Base-by-base conservation (phyloP, 129 eudicot genomes). In the Silybum marianum region DNA sequence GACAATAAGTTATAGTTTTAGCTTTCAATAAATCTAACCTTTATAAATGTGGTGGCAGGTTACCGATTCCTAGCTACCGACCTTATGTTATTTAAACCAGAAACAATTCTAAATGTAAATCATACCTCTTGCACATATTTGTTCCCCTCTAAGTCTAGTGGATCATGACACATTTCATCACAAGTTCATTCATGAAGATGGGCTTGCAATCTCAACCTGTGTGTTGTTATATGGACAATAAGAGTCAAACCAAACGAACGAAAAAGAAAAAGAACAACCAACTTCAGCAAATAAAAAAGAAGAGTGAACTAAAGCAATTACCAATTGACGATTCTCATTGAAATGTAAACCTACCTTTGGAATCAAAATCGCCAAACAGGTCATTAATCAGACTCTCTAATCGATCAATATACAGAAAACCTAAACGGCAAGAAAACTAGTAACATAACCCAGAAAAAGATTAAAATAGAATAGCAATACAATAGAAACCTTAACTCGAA, bases 81-180 rank as follows among this genome's bases (percentile, higher is more conserved):
- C 36, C 36, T 32, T 4, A 32, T 32, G 3, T 32, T 32, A 32
- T 32, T 32, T 32, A 32, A 32, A 4, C 10, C 13, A 79, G 34
- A 51, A 74, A 63, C 66, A n/a, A 69, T 38, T 19, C 75, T 69
- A 58, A 54, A 63, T 46, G 28, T 11, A 67, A 39, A 34, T 11
- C 48, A 34, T 87, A 93, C 97, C 97, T 94, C 98, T 16, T 88
- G 79, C 34, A 86, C 90, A 78, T 88, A 94, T 90, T 94, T 94
- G 79, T 94, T 94, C 73, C 98, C 98, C 3, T 91, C 91, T 91
- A 94, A 82, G 12, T 87, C 98, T 58, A 92, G 90, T 39, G 91
- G 86, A 83, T 94, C 98, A 83, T 94, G 98, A 70, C 95, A 91
- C 98, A 94, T 94, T 26, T 97, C 97, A 87, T 94, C 97, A 58